phyloP scores from a whole-genome alignment of 495 filamentous ascomycete species.

The Aspergillus cristatus region DNA sequence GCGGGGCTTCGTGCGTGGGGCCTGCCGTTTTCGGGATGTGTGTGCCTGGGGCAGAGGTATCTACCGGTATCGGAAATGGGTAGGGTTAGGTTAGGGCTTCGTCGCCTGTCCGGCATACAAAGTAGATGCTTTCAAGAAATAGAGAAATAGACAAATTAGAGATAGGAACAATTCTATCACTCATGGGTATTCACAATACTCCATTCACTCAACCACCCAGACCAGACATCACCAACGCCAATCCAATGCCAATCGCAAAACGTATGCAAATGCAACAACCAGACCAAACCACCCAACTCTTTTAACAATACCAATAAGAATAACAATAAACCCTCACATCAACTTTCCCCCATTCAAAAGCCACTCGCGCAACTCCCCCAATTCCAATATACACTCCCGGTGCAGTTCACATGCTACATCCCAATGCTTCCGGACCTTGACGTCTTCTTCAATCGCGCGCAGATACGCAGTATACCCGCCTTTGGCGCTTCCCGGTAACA shows the following conservation, averaged over 20 bases:
- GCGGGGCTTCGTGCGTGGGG: not conserved
- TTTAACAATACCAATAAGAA: no score
- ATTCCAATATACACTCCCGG: slow-evolving; percentile 47
- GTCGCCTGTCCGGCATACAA: no score
- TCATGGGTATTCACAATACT: no score
- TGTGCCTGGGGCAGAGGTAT: slow-evolving; percentile 7
- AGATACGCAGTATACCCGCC: slow-evolving; percentile 51
- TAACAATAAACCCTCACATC: slow-evolving; percentile 7
- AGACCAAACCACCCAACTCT: no score
- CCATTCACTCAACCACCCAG: no score
- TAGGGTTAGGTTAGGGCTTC: slow-evolving; percentile 9
- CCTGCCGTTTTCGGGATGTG: slow-evolving; percentile 10
- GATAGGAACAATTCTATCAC: no score
- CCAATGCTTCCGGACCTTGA: slow-evolving; percentile 55
- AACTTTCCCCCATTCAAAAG: slow-evolving; percentile 32
- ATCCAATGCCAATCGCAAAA: no score
- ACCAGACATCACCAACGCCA: no score
- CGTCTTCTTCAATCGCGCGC: slow-evolving; percentile 54
- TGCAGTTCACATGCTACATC: slow-evolving; percentile 54
- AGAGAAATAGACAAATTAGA: no score
- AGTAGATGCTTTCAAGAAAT: no score
- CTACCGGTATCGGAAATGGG: slow-evolving; percentile 12
- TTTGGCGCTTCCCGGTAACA: slow-evolving; percentile 21
- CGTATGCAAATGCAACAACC: no score
- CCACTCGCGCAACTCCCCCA: slow-evolving; percentile 47